Conservation (phyloP, 352 stramenopile genomes). For the Blastocystis sp. region DNA sequence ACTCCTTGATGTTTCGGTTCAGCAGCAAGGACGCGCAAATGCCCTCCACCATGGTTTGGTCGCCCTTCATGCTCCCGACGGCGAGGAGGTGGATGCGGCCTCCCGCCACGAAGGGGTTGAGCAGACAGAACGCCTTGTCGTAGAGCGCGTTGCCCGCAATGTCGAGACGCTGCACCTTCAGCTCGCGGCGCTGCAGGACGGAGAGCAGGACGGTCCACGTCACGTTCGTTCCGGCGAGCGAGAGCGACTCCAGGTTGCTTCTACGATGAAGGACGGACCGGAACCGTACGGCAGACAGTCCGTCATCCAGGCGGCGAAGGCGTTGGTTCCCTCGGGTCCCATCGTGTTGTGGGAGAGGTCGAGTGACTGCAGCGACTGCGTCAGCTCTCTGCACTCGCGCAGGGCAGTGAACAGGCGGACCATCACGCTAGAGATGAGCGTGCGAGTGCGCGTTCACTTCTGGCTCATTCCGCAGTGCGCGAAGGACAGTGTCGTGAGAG, state of each 20-base stretch:
- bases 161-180: background rate
- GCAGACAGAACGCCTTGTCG: slow-evolving; percentile 30
- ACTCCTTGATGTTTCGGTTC: slow-evolving; percentile 9
- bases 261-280: background rate
- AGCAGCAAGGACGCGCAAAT: slow-evolving; percentile 36
- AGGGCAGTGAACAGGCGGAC: background rate
- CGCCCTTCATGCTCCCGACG: slow-evolving; percentile 14
- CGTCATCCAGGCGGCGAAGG: slow-evolving; percentile 8
- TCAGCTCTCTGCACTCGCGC: background rate
- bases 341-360: slow-evolving; percentile 36
- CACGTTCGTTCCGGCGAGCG: background rate
- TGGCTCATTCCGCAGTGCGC: slow-evolving; percentile 35
- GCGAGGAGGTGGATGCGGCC: background rate
- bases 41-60: slow-evolving; percentile 25
- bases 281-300: background rate
- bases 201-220: slow-evolving; percentile 18
- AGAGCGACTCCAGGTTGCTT: background rate
- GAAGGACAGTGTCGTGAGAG: background rate
- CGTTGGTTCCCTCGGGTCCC: slow-evolving; percentile 35
- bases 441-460: background rate
- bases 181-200: slow-evolving; percentile 6
- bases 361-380: background rate
- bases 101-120: slow-evolving; percentile 48
- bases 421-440: background rate
- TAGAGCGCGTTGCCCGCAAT: background rate